Base-by-base conservation (phyloP, 2,329 filamentous ascomycete genomes). In the Cladophialophora immunda region DNA sequence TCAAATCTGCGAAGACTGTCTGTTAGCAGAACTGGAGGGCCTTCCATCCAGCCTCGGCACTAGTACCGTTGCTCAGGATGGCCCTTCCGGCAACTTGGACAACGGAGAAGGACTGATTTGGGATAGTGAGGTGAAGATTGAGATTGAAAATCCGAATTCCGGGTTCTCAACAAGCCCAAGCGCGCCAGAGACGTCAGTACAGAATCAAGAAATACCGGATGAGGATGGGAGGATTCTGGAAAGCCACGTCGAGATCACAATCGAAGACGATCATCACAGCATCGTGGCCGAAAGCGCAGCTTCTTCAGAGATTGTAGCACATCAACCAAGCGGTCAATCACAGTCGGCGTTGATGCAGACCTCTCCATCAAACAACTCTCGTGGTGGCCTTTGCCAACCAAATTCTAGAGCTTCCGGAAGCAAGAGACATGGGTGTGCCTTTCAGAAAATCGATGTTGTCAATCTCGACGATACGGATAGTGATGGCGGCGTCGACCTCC, bases 1-100 rank as follows among this genome's bases (percentile, higher is more conserved):
- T 41, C 72, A 68, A 15, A 69, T 73, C 36, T 73, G 71, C 54
- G 71, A 73, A 27, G 68, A 71, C 32, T 73, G 72, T 58, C 57
- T 73, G 9, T 50, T 69, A 13, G 58, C 65, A 50, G 69, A 70
- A 30, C 38, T 67, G 13, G 25, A 50, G 17, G 25, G 53, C 6
- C 17, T 25, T 17, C 27, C 63, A 15, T 17, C 34, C 13, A 25
- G 17, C 52, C 9, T 13, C 29, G 34, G 34, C 13, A 45, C 56
- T 29, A 36, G n/a, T 13, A 17, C 32, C 15, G 41, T 8, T n/a
- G 30, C 64, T 13, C 52, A 36, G 6, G 30, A 36, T 27, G 19
- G 8, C 25, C 32, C 52, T 3, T 32, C 27, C 4, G 34, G 52
- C 55, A 11, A 11, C 25, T 22, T 25, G 11, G 38, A 32, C 9